Evolutionary conservation across 116 monocot species (phyloP).

Genomic region (Dioscorea cayenensis): DNA sequence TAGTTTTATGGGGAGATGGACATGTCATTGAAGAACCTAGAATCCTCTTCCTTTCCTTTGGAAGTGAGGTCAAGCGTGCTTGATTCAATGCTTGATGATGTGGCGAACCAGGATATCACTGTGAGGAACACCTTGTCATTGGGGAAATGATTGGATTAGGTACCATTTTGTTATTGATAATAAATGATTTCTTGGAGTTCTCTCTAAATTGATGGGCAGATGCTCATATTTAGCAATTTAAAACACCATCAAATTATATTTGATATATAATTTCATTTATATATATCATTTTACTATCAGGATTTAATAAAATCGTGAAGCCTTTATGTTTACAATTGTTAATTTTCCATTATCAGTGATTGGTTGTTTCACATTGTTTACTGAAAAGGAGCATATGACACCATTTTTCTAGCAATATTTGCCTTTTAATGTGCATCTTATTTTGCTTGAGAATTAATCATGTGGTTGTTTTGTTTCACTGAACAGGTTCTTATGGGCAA

Average conservation of each 20-base stretch:
- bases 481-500: conserved; percentile 96
- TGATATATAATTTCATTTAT: no score
- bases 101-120: conserved; percentile 88
- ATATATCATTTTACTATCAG: no score
- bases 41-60: conserved; percentile 25
- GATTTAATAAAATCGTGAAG: no score
- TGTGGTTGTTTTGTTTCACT: conserved; percentile 7
- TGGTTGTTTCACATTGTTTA: no score
- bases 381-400: no score
- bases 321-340: no score
- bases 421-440: not conserved
- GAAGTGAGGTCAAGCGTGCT: conserved; percentile 35
- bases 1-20: conserved; percentile 36
- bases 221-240: not conserved
- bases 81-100: conserved; percentile 93
- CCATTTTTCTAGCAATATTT: not conserved
- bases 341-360: no score
- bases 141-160: conserved; percentile 99
- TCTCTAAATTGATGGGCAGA: not conserved
- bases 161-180: conserved; percentile 21
- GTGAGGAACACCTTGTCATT: conserved; percentile 94
- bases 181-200: not conserved
- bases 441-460: not conserved
- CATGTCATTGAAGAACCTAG: conserved; percentile 22
- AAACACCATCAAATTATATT: not conserved